phyloP scores from a whole-genome alignment of 345 rosid species.

The Populus pruinosa region DNA sequence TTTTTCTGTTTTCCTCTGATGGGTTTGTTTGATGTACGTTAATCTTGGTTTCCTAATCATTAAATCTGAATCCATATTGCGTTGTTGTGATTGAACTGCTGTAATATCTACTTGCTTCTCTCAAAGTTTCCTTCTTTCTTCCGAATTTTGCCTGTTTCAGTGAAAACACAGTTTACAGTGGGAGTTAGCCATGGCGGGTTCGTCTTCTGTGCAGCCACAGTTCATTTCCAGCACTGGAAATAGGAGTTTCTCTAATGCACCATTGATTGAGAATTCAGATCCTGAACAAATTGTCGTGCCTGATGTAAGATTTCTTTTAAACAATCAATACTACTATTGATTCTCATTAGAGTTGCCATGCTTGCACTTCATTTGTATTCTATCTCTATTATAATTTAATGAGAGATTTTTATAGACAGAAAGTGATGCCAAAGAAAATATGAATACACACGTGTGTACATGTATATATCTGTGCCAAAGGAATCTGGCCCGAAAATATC shows the following conservation, averaged over 20 bases:
- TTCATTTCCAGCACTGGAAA: conserved; percentile 69
- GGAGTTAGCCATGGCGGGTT: conserved; percentile 29
- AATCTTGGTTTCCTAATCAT: neutral
- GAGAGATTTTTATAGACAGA: too few species aligned
- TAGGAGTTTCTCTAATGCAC: conserved; percentile 57
- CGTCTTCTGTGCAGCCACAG: conserved; percentile 57
- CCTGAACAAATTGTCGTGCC: conserved; percentile 68
- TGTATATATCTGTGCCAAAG: too few species aligned
- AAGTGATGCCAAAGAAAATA: too few species aligned
- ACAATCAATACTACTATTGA: neutral
- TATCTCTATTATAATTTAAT: too few species aligned
- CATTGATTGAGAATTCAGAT: conserved; percentile 55
- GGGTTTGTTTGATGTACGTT: neutral
- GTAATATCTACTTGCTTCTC: neutral
- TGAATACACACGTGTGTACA: too few species aligned
- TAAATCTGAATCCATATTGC: neutral
- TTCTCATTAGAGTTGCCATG: neutral
- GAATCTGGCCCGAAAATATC: too few species aligned
- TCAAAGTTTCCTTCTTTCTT: neutral
- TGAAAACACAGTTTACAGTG: neutral
- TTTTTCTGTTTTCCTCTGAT: neutral
- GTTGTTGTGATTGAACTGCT: neutral
- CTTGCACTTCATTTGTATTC: neutral
- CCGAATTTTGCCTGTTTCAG: neutral
- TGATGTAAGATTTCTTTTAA: conserved; percentile 45